phyloP scores from a whole-genome alignment of 371 early-diverging fungal genomes.

The Apophysomyces sp. region DNA sequence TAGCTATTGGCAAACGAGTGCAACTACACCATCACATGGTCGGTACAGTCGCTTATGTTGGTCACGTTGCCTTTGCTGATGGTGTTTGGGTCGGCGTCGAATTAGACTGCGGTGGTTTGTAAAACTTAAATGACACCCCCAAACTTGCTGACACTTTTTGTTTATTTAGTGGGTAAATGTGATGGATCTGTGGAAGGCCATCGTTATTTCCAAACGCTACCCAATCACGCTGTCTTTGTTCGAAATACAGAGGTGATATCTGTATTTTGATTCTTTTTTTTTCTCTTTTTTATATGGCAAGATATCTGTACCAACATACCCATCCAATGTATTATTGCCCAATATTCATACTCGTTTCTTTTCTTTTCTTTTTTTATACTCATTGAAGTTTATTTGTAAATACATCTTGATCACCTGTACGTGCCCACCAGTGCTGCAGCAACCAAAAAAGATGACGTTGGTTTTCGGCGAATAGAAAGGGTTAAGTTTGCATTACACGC shows the following conservation, averaged over 20 bases:
- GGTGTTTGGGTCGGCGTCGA: conserved; percentile 41
- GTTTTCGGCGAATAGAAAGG: not conserved
- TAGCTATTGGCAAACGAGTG: conserved; percentile 18
- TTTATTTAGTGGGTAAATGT: conserved; percentile 23
- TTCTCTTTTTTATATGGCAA: too few relatives aligned
- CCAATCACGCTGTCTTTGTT: conserved; percentile 30
- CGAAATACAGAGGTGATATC: not conserved
- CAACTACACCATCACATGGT: conserved; percentile 19
- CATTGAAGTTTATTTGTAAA: not conserved
- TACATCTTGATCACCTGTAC: not conserved
- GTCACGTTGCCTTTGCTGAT: conserved; percentile 31
- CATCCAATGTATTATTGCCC: not conserved
- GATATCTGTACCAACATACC: not conserved
- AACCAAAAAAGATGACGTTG: not conserved
- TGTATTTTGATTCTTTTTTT: not conserved
- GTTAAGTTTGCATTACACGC: not conserved
- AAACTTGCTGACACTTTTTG: not conserved
- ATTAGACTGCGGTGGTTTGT: conserved; percentile 30
- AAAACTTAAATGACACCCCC: not conserved
- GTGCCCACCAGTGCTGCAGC: not conserved
- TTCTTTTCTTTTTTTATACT: not conserved
- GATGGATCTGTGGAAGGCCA: conserved; percentile 29
- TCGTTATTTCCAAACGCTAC: conserved; percentile 22
- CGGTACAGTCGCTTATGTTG: conserved; percentile 26
- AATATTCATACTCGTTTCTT: not conserved